Base-by-base conservation (phyloP, 257 asterid species). In the Echium plantagineum region DNA sequence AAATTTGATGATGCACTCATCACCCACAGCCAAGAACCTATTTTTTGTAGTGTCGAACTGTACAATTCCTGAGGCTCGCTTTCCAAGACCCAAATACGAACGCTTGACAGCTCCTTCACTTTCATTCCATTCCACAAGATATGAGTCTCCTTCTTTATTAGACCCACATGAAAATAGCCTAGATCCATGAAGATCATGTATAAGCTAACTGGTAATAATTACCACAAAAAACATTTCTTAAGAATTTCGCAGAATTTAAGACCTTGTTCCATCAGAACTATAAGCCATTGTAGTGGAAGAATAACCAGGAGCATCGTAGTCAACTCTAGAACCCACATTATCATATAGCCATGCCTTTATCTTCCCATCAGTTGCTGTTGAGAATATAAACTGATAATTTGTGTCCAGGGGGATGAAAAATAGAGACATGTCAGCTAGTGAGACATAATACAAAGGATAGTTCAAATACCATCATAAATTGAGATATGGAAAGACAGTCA, bases 311-410 rank as follows among this genome's bases (percentile, higher is more conserved):
- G 89, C 89, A 54, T 83, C 89, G 55, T 83, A 83, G 71, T 83
- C 89, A 47, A 83, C 86, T 67, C 89, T 80, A 10, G 86, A 75
- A 54, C 89, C 89, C 64, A 69, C 2, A 59, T 69, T 73, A 64
- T 83, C 89, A n/a, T 83, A 83, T 74, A 83, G 65, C 89, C 89
- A 83, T 59, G 89, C 89, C 74, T 83, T 83, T 73, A 83, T 83
- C 73, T 83, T 83, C 17, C 89, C 89, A 69, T 80, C 86, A 63
- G 80, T 80, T 51, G 86, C 84, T 49, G 85, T 80, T 54, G 89
- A 74, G 72, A 83, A 83, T 60, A 83, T 79, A 75, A 83, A 83
- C 89, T 83, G 79, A 10, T 13, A 6, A 21, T 56, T 56, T 26
- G 38, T 15, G 21, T 47, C 15, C 31, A 19, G 61, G 31, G 60